phyloP scores from a whole-genome alignment of 1,284 basidiomycete species.

The Ganoderma sinense region DNA sequence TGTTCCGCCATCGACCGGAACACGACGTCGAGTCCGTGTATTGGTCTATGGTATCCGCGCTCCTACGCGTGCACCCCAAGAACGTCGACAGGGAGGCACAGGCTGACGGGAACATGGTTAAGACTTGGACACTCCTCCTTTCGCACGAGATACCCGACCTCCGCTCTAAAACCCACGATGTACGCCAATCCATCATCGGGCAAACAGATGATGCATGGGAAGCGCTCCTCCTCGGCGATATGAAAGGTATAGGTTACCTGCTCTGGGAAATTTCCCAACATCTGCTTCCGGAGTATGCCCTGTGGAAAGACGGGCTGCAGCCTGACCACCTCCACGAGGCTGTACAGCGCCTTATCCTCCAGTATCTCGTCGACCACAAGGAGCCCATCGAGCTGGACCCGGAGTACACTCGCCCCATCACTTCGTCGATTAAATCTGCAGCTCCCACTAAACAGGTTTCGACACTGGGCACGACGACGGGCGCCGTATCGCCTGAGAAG shows the following conservation, averaged over 20 bases:
- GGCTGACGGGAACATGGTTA: neutral
- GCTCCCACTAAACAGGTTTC: no score
- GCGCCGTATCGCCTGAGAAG: no score
- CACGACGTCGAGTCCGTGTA: conserved; percentile 11
- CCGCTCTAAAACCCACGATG: neutral
- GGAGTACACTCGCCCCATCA: no score
- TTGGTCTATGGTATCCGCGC: neutral
- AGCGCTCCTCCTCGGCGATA: neutral
- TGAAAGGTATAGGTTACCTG: neutral
- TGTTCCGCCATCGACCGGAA: neutral
- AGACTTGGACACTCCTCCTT: neutral
- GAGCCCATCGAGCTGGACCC: neutral
- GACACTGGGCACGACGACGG: no score
- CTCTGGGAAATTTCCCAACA: neutral
- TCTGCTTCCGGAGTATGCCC: neutral
- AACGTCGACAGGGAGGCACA: neutral
- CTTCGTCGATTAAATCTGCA: no score
- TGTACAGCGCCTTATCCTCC: conserved; percentile 5
- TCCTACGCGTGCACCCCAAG: neutral
- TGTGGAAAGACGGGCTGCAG: neutral
- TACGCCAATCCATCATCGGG: neutral
- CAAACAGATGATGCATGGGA: neutral
- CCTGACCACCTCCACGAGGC: conserved; percentile 7
- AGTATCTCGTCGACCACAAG: neutral
- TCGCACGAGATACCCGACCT: neutral